Evolutionary conservation across 768 basidiomycete species (phyloP), one percentile per base, ranked within the genome.

Genomic region (Boletus rubroflammeus): DNA sequence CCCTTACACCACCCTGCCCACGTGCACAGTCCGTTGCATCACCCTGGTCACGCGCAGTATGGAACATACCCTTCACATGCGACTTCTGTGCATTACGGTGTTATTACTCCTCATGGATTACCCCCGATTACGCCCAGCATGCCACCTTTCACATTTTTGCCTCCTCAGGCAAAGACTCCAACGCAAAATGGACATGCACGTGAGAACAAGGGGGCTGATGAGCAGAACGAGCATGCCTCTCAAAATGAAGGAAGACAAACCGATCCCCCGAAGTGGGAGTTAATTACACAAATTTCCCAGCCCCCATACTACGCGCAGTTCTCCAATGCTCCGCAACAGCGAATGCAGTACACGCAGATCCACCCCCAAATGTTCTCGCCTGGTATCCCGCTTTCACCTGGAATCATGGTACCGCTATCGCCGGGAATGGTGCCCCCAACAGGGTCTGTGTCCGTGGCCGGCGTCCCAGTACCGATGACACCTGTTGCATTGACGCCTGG

Each of bases 111-210:
- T n/a, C 82, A 85, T 58, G 88, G 90, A 0, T 73, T 93, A n/a
- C 90, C 90, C 14, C 88, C 91, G 2, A 93, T 97, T 64, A 97
- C 95, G n/a, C 94, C 95, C 0, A 90, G 88, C 56, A 98, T 98
- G 95, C 96, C 96, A 1, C 85, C 92, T 6, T 98, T 97, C 73
- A 86, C 84, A 13, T 95, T 97, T 70, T 76, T 87, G 35, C 78
- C 82, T 17, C 82, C 81, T 39, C 79, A 64, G 63, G 75, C 42
- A 15, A 62, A 56, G 38, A 59, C 46, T 6, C 58, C 60, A 17
- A 54, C 41, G 11, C 73, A 67, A 53, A 63, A 59, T 15, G 64
- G 56, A 21, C 28, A 56, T 15, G 6, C 14, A 2, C 54, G 35
- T 13, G 55, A 49, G 21, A 41, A 51, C 19, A 48, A 25, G 11